Base-by-base conservation (phyloP, 1,284 basidiomycete species). In the Sporisorium sorghi region DNA sequence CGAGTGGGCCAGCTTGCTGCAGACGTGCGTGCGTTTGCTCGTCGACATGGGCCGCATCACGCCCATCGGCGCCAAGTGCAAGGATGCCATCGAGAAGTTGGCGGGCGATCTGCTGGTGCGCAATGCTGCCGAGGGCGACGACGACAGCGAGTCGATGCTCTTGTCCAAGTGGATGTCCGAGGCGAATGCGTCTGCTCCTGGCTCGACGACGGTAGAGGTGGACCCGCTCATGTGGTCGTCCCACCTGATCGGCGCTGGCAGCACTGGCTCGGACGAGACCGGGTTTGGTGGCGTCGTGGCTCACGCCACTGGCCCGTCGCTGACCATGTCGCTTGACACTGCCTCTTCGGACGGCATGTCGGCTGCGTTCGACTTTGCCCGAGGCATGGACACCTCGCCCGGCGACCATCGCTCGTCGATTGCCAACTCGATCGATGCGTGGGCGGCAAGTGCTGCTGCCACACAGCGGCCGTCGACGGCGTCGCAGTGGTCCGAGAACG, bases 301-400 rank as follows among this genome's bases (percentile, higher is more conserved):
- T 7, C 71, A 73, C 26, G 49, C 65, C 0, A 58, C 71, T 3
- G 71, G 62, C 21, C 71, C 71, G 17, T 69, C 72, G 48, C 57
- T 74, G 58, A 66, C 62, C 52, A 66, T 74, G 67, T 70, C 72
- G 48, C 59, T 74, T 8, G 72, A 70, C 56, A 70, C 62, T 28
- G 59, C 52, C 28, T 70, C 63, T n/a, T 70, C 67, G 51, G 72
- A 74, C 21, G 72, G 63, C 26, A 70, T 74, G 72, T 70, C 72
- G 58, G 58, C 53, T 1, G 65, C 65, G 3, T 74, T 74, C 19
- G 72, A 74, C 50, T 70, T 74, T 57, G 67, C 53, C 15, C 55
- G 67, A n/a, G 56, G 67, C 30, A 62, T 74, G 23, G 67, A 70
- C 21, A 53, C 48, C 2, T 70, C 67, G 19, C 67, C 72, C 1